Evolutionary conservation across 164 flowering plant genomes (phyloP).

Genomic region (Paratinospora sagittata): DNA sequence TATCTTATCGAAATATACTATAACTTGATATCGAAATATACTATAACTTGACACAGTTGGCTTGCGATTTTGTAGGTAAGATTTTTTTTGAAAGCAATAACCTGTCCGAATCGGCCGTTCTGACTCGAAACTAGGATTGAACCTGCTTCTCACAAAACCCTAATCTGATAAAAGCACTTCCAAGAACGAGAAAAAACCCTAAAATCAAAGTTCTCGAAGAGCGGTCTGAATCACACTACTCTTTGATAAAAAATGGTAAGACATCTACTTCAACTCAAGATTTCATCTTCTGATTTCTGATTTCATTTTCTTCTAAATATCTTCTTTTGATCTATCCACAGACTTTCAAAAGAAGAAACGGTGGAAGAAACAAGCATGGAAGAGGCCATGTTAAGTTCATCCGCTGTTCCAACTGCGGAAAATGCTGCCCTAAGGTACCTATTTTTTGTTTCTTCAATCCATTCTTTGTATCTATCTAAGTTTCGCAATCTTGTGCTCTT

Average conservation of each 20-base stretch:
- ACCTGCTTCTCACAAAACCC: neutral
- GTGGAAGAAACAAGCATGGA: constrained; percentile 94
- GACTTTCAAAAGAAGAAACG: constrained; percentile 95
- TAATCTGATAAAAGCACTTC: neutral
- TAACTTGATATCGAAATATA: too few relatives aligned
- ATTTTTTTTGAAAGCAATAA: too few relatives aligned
- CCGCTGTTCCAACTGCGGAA: constrained; percentile 93
- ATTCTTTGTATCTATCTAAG: neutral
- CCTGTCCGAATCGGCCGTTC: neutral
- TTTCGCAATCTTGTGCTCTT: neutral
- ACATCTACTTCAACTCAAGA: neutral
- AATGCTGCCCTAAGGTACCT: constrained; percentile 89
- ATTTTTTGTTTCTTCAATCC: neutral
- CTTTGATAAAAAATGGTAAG: neutral
- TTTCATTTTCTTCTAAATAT: neutral
- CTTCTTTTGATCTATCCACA: neutral
- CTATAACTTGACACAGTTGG: too few relatives aligned
- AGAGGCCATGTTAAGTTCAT: constrained; percentile 86
- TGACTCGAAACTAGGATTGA: neutral
- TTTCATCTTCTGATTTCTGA: neutral
- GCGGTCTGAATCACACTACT: neutral
- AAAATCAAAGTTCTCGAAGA: neutral
- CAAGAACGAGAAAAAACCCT: too few relatives aligned
- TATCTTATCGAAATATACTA: too few relatives aligned
- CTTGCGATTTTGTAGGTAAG: too few relatives aligned